These are phyloP conservation scores for Salix koriyanagi DNA, from an alignment of 345 rosid genomes.

Conservation along the genomic window DNA sequence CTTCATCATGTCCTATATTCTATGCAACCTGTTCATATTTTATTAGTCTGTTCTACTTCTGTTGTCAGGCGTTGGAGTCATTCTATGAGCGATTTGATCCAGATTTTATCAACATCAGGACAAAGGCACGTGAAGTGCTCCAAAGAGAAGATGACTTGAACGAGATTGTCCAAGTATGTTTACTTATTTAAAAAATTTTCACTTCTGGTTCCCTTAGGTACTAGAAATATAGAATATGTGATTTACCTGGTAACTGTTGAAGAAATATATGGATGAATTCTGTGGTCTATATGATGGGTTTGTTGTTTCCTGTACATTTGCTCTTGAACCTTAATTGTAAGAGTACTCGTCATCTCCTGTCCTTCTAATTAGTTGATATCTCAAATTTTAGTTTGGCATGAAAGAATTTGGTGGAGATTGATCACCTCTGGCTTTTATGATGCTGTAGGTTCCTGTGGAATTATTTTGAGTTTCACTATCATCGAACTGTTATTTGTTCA, in stretches of 20 bases:
- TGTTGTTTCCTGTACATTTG: background rate
- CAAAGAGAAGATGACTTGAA: constrained; percentile 99
- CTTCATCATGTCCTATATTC: background rate
- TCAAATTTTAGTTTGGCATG: background rate
- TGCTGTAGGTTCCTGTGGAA: background rate
- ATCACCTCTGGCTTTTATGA: background rate
- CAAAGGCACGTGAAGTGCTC: constrained; percentile 97
- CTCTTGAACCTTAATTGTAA: background rate
- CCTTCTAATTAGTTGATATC: background rate
- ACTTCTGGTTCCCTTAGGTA: background rate
- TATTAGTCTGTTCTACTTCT: constrained; percentile 8
- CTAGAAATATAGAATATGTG: background rate
- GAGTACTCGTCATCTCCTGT: background rate
- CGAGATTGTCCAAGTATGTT: constrained; percentile 93
- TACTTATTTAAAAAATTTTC: background rate
- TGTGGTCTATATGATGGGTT: background rate
- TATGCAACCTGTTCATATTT: background rate
- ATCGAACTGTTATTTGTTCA: background rate
- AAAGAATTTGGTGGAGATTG: background rate
- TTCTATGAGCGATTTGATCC: constrained; percentile 97
- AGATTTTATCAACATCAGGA: constrained; percentile 96
- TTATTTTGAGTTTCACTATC: background rate
- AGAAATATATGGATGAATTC: background rate
- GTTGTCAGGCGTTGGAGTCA: constrained; percentile 83
- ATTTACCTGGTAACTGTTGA: background rate